These are phyloP conservation scores for Colletotrichum filicis DNA, from an alignment of 2,329 filamentous ascomycete genomes.

Conservation along the genomic window DNA sequence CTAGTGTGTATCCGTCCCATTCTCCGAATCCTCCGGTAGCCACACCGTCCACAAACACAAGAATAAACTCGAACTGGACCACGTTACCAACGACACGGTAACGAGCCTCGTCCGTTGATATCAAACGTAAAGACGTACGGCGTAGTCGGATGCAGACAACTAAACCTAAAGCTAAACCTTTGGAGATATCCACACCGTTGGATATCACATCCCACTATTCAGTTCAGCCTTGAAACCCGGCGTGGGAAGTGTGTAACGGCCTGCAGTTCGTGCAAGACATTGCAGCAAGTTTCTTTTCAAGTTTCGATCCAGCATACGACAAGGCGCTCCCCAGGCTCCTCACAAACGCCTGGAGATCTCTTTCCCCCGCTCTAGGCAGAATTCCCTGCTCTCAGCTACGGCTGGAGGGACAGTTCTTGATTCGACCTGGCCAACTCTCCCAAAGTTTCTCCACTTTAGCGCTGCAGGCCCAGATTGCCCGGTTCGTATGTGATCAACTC, in stretches of 20 bases:
- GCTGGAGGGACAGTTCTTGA: constrained; percentile 2
- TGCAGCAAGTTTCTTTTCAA: not conserved
- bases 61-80: not conserved
- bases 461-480: not conserved
- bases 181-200: not conserved
- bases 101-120: not conserved
- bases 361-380: not conserved
- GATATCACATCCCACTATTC: not conserved
- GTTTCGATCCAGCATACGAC: not conserved
- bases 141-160: not conserved
- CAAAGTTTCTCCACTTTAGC: not conserved
- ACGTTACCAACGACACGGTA: constrained; percentile 3
- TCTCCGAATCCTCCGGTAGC: not conserved
- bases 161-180: not conserved
- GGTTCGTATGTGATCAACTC: not conserved
- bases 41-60: not conserved
- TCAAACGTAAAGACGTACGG: not conserved
- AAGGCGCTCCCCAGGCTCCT: not conserved
- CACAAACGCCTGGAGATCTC: too few species aligned
- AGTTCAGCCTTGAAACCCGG: constrained; percentile 7
- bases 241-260: not conserved
- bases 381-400: constrained; percentile 3
- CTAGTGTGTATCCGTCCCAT: constrained; percentile 1
- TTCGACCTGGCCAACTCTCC: not conserved
- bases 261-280: not conserved